Percentiles rank a stretch among this genome's conserved stretches.
Conservation (phyloP, 441 rosid genomes). For the Pelargonium cotyledonis region DNA sequence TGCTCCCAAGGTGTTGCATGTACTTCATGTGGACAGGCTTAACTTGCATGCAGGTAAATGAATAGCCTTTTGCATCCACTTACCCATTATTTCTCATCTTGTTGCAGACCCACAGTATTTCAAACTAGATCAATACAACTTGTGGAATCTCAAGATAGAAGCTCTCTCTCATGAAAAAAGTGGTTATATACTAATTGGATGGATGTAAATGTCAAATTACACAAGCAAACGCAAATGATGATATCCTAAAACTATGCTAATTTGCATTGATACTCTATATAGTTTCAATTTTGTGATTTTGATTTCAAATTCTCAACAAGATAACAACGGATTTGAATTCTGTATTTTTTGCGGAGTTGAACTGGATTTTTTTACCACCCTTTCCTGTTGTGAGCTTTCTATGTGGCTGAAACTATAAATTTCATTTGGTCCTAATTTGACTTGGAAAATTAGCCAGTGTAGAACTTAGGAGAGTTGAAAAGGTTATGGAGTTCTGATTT, state of each 20-base stretch:
- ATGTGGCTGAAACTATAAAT: not conserved
- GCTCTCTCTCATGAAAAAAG: not conserved
- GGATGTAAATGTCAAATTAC: no score
- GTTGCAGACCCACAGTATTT: slow-evolving; percentile 9
- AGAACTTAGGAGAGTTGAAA: not conserved
- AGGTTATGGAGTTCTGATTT: not conserved
- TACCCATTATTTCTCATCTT: not conserved
- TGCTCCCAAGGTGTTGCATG: slow-evolving; percentile 62
- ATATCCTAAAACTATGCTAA: no score
- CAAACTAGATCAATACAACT: not conserved
- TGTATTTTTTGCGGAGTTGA: no score
- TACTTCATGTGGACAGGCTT: slow-evolving; percentile 66
- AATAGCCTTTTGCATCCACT: slow-evolving; percentile 6
- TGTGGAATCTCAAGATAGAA: not conserved
- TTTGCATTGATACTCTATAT: no score
- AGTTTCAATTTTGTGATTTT: no score
- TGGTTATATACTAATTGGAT: no score
- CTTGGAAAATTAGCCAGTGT: not conserved
- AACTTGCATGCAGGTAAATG: slow-evolving; percentile 69
- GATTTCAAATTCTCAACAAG: no score
- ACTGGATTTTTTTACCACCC: no score
- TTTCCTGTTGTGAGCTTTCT: no score
- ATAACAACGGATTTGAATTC: no score
- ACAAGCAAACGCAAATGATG: no score
- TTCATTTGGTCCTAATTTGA: not conserved